Evolutionary conservation across 331 rosid species (phyloP).

Genomic region (Acacia concinna): DNA sequence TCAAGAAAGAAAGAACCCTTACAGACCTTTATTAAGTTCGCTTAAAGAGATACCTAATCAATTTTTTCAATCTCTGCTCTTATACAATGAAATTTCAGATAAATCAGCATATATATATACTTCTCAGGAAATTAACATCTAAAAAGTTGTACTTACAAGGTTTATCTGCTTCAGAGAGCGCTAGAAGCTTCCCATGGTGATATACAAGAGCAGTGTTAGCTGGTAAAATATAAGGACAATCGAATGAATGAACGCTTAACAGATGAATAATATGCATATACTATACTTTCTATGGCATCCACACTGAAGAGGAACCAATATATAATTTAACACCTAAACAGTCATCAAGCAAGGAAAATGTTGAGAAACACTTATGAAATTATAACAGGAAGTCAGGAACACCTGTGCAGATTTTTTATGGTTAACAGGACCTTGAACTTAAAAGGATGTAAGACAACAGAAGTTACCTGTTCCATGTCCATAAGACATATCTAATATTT

Average conservation of each 20-base stretch:
- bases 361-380: not conserved
- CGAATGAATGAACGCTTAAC: not conserved
- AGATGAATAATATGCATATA: not conserved
- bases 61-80: slow-evolving; percentile 4
- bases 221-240: slow-evolving; percentile 39
- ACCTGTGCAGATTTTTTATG: not conserved
- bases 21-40: not conserved
- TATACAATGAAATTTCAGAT: not conserved
- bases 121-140: not conserved
- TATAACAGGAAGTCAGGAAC: not conserved
- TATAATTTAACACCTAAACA: slow-evolving; percentile 6
- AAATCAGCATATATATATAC: not conserved
- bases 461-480: slow-evolving; percentile 74
- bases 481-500: slow-evolving; percentile 73
- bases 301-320: not conserved
- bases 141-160: slow-evolving; percentile 64
- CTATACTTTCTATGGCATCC: not conserved
- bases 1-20: slow-evolving; percentile 1
- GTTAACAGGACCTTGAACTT: slow-evolving; percentile 9
- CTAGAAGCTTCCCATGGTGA: slow-evolving; percentile 90
- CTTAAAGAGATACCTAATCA: slow-evolving; percentile 7
- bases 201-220: slow-evolving; percentile 88
- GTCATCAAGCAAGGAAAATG: slow-evolving; percentile 9
- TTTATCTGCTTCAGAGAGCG: slow-evolving; percentile 89
- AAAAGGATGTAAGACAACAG: not conserved